phyloP scores from a whole-genome alignment of 208 protist species.

The Leishmania braziliensis region DNA sequence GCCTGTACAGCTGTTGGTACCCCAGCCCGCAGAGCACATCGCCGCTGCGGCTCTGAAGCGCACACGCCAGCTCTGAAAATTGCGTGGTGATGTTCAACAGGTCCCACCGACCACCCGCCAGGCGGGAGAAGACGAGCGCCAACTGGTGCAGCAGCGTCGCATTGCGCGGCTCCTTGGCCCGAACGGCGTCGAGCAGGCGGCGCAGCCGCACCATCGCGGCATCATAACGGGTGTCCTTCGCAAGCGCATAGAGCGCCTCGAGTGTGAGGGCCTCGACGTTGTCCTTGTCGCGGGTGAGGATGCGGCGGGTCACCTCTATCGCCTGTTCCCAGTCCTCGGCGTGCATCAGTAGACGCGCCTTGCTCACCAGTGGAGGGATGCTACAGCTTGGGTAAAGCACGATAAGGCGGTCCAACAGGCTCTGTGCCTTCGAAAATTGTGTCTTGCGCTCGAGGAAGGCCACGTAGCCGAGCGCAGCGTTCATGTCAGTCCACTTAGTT shows the following conservation, averaged over 20 bases:
- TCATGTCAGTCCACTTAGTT: conserved; percentile 56
- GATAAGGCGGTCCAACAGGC: conserved; percentile 82
- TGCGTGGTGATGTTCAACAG: conserved; percentile 68
- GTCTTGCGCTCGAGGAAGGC: conserved; percentile 86
- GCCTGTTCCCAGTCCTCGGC: conserved; percentile 95
- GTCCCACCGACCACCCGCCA: conserved; percentile 41
- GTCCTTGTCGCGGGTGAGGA: conserved; percentile 73
- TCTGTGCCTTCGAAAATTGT: conserved; percentile 75
- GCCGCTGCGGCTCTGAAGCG: conserved; percentile 57
- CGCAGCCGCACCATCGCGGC: conserved; percentile 64
- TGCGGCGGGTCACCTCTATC: conserved; percentile 78
- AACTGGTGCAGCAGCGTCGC: conserved; percentile 68
- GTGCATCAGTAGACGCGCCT: conserved; percentile 86
- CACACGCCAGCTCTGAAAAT: conserved; percentile 70
- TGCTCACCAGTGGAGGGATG: conserved; percentile 68
- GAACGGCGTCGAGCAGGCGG: conserved; percentile 60
- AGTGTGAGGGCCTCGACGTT: conserved; percentile 84
- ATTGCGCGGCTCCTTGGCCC: conserved; percentile 81
- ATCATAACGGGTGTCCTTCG: conserved; percentile 73
- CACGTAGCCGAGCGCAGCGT: conserved; percentile 84
- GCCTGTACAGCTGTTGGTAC: conserved; percentile 74
- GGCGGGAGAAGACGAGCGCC: conserved; percentile 73
- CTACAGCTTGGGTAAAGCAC: conserved; percentile 70
- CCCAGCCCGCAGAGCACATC: conserved; percentile 87
- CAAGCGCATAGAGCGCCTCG: conserved; percentile 73